These are phyloP conservation scores for Zygoascus tannicola DNA, from an alignment of 805 yeast genomes.

Conservation along the genomic window DNA sequence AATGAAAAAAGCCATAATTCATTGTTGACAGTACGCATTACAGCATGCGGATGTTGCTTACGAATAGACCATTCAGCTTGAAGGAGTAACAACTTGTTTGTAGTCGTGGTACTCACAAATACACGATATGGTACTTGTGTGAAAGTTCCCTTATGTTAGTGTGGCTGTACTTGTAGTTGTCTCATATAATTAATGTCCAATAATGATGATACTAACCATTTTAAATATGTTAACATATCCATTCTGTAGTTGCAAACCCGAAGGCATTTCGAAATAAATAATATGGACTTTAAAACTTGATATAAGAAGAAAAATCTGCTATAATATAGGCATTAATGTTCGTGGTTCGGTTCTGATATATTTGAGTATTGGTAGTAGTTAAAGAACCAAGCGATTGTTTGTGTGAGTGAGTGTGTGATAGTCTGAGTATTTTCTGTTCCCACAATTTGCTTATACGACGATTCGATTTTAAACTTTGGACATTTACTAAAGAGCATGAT, in stretches of 20 bases:
- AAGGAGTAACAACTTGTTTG: constrained; percentile 5
- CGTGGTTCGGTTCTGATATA: too few relatives aligned
- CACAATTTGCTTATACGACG: too few relatives aligned
- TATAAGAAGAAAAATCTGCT: too few relatives aligned
- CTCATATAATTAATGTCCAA: neutral
- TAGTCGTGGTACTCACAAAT: constrained; percentile 14
- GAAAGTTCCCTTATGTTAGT: constrained; percentile 5
- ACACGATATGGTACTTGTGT: constrained; percentile 19
- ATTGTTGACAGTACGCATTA: constrained; percentile 16
- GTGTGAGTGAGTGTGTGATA: too few relatives aligned
- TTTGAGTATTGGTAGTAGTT: too few relatives aligned
- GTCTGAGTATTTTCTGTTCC: too few relatives aligned
- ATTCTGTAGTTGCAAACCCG: constrained; percentile 1
- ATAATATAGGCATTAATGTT: too few relatives aligned
- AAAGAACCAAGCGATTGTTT: too few relatives aligned
- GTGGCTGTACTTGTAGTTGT: neutral
- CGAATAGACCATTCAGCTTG: constrained; percentile 23
- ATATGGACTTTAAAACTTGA: too few relatives aligned
- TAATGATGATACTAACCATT: neutral
- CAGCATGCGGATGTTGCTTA: constrained; percentile 11
- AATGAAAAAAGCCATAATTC: constrained; percentile 25
- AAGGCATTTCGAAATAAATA: neutral
- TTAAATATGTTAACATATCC: constrained; percentile 1
- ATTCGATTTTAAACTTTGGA: too few relatives aligned
- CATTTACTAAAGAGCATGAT: too few relatives aligned